A percentile compares a stretch with the other conserved stretches of the same genome.
phyloP scores from a whole-genome alignment of 2,329 filamentous ascomycete genomes.

The Aspergillus tamarii region DNA sequence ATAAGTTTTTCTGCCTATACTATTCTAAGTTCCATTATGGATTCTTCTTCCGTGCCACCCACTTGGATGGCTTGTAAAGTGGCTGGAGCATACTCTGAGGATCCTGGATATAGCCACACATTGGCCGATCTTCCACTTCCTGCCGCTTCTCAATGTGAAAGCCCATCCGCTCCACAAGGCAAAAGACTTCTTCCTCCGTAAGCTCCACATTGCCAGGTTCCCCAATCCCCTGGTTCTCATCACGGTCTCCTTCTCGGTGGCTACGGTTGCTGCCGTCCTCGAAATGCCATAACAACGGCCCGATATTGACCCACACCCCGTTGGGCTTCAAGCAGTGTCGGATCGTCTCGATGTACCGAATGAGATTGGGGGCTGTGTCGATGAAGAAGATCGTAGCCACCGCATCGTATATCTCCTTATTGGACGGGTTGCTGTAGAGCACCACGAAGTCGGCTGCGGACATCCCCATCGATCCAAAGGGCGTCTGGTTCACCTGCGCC shows the following conservation, averaged over 20 bases:
- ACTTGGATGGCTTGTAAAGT: conserved; percentile 77
- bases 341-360: conserved; percentile 86
- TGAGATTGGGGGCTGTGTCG: conserved; percentile 91
- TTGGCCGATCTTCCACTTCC: conserved; percentile 58
- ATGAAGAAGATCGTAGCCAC: conserved; percentile 94
- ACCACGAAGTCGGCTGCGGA: conserved; percentile 89
- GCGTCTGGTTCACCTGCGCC: conserved; percentile 30
- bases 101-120: conserved; percentile 82
- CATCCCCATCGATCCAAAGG: conserved; percentile 81
- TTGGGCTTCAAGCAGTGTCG: conserved; percentile 73
- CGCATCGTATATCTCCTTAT: conserved; percentile 70
- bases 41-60: conserved; percentile 75
- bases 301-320: conserved; percentile 86
- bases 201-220: conserved; percentile 91
- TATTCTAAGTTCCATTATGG: conserved; percentile 7
- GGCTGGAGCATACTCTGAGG: conserved; percentile 82
- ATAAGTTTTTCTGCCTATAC: not conserved
- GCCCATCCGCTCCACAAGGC: conserved; percentile 72
- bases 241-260: conserved; percentile 19
- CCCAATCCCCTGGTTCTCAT: conserved; percentile 66
- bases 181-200: conserved; percentile 82
- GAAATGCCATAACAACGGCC: conserved; percentile 94
- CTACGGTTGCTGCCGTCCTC: conserved; percentile 58
- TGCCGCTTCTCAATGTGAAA: conserved; percentile 72
- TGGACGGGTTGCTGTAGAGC: conserved; percentile 70